Evolutionary conservation across 148 eudicot genomes (phyloP).

Genomic region (Cornus kousa): DNA sequence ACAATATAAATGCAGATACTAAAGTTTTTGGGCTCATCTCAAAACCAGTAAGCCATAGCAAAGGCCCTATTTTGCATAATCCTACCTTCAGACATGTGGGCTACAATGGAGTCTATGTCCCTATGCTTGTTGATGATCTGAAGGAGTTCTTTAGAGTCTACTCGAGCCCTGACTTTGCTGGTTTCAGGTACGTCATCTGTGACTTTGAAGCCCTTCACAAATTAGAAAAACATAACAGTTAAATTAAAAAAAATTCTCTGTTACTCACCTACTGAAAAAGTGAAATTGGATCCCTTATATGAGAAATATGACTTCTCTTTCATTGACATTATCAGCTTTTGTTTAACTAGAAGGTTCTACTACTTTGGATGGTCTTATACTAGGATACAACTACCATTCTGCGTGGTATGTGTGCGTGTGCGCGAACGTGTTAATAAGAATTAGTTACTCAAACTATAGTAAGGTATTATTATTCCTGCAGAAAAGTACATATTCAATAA

Average conservation of each 20-base stretch:
- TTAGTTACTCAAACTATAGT: neutral
- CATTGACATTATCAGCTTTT: neutral
- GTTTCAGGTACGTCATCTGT: constrained; percentile 36
- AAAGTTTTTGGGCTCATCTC: constrained; percentile 50
- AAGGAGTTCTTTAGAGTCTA: constrained; percentile 39
- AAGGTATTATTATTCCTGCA: neutral
- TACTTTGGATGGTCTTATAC: neutral
- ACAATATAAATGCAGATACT: constrained; percentile 30
- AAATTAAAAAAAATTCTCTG: neutral
- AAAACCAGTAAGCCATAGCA: constrained; percentile 55
- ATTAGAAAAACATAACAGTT: neutral
- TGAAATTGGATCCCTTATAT: neutral
- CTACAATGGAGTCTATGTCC: constrained; percentile 51
- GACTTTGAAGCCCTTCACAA: neutral
- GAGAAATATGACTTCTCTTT: neutral
- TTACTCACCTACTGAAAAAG: too few species aligned
- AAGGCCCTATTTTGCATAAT: constrained; percentile 50
- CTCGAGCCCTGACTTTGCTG: constrained; percentile 47
- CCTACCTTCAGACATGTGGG: constrained; percentile 49
- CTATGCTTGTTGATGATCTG: constrained; percentile 52
- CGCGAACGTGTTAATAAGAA: too few species aligned
- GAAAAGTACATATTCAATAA: neutral
- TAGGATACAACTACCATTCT: neutral
- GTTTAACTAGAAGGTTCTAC: neutral
- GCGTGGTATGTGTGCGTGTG: too few species aligned